Percentiles rank a stretch among this genome's conserved stretches.
Conservation (phyloP, 768 basidiomycete species). For the Hemileccinum rubropunctum region DNA sequence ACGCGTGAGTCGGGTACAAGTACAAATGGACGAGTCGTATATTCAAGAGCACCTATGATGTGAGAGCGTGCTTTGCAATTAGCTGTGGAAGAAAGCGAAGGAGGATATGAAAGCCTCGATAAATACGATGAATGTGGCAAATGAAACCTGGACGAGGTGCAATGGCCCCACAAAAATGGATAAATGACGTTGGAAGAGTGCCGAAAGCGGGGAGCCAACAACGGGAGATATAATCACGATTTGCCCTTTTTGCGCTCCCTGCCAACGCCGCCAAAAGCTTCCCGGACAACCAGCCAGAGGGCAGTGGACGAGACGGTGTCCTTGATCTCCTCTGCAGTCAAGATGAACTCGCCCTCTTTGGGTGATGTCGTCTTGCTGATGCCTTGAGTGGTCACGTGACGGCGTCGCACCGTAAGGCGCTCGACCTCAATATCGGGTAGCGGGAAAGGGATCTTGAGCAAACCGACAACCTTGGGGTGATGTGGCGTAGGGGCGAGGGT, state of each 20-base stretch:
- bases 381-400: constrained; percentile 36
- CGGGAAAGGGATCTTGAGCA: constrained; percentile 89
- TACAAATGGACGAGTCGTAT: constrained; percentile 22
- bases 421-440: constrained; percentile 81
- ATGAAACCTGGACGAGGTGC: constrained; percentile 4
- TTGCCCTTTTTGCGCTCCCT: constrained; percentile 72
- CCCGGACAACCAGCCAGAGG: constrained; percentile 88
- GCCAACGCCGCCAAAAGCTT: constrained; percentile 90
- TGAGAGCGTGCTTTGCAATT: neutral
- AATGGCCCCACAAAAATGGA: constrained; percentile 14
- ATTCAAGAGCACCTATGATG: constrained; percentile 4
- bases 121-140: constrained; percentile 14
- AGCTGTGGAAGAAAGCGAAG: constrained; percentile 8
- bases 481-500: constrained; percentile 91
- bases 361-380: constrained; percentile 23
- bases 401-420: constrained; percentile 48
- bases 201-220: neutral
- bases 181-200: constrained; percentile 12
- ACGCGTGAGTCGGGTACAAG: constrained; percentile 14
- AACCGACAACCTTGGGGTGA: constrained; percentile 91
- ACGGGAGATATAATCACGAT: constrained; percentile 40
- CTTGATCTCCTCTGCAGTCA: constrained; percentile 92
- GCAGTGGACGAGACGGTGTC: constrained; percentile 86
- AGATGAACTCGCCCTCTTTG: constrained; percentile 39
- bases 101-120: constrained; percentile 9